Evolutionary conservation across 805 yeast species (phyloP), one percentile per base, ranked within the genome.

Genomic region (Suhomyces vadensis): DNA sequence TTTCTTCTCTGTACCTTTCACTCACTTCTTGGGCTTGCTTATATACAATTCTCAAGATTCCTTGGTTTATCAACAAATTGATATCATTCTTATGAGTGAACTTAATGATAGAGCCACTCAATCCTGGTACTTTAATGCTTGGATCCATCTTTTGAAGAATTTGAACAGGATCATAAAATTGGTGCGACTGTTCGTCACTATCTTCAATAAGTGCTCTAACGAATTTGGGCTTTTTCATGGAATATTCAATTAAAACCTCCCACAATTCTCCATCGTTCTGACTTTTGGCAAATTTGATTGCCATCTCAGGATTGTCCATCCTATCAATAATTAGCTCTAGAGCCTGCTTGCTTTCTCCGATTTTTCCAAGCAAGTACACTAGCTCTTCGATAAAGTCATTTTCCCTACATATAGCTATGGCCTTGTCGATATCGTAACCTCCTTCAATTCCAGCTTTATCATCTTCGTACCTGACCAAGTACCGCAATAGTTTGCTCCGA

Each of bases 321-420:
- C 87, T 77, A 50, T 87, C 85, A 31, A 90, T 81, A 11, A 94
- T 89, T 35, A 94, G 69, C 45, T 73, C 76, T 54, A 92, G 65
- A 0, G 98, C 98, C 48, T 80, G 77, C 48, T 75, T 76, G 44
- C 83, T 81, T 52, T 87, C 86, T 1, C 99, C 98, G 20, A 87
- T 82, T 54, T 81, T 80, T 4, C 96, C 95, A 48, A 88, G 74
- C 23, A 94, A 64, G 56, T 81, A 90, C 0, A 94, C 95, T 31
- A 90, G 70, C 56, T 92, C 98, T 31, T 83, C 80, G 31, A 73
- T 74, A 31, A 77, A 73, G 1, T 73, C 73, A 17, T 73, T 67
- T 8, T 59, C 46, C 47, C 82, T 81, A 55, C 95, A 87, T 1
- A 84, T 60, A 10, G 66, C 62, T n/a, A 91, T 78, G 0, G 97